Evolutionary conservation across 305 asterid genomes (phyloP).

Genomic region (Ajuga reptans): DNA sequence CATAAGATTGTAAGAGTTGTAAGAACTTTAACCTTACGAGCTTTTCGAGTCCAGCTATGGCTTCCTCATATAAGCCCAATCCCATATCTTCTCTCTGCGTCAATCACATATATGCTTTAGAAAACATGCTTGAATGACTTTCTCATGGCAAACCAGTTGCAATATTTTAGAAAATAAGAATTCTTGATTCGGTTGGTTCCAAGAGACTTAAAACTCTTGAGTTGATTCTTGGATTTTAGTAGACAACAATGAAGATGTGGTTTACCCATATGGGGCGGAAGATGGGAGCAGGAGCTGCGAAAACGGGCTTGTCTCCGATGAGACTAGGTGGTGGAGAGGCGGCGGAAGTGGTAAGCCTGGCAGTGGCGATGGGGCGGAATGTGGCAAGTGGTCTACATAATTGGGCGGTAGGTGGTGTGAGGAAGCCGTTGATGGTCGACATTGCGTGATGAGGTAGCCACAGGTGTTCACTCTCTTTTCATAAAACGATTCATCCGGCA

Average conservation of each 20-base stretch:
- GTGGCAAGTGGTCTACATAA: constrained; percentile 11
- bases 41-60: constrained; percentile 64
- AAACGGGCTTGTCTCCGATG: constrained; percentile 61
- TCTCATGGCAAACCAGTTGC: not conserved
- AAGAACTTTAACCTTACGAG: constrained; percentile 56
- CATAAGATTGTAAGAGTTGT: not conserved
- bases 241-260: not conserved
- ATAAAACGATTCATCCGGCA: not conserved
- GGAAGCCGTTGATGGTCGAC: constrained; percentile 55
- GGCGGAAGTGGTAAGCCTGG: constrained; percentile 36
- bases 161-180: not conserved
- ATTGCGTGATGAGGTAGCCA: constrained; percentile 15
- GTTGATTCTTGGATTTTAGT: not conserved
- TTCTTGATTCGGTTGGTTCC: not conserved
- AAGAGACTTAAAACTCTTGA: no score
- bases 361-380: constrained; percentile 37
- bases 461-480: constrained; percentile 6
- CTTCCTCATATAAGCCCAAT: constrained; percentile 51
- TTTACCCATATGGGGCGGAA: constrained; percentile 51
- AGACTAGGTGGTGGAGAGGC: constrained; percentile 41
- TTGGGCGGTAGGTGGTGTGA: constrained; percentile 33
- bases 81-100: constrained; percentile 69
- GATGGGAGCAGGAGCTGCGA: constrained; percentile 66
- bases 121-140: not conserved
- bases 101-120: not conserved